Evolutionary conservation across 495 filamentous ascomycete species (phyloP).

Genomic region (Ramalina peruviana): DNA sequence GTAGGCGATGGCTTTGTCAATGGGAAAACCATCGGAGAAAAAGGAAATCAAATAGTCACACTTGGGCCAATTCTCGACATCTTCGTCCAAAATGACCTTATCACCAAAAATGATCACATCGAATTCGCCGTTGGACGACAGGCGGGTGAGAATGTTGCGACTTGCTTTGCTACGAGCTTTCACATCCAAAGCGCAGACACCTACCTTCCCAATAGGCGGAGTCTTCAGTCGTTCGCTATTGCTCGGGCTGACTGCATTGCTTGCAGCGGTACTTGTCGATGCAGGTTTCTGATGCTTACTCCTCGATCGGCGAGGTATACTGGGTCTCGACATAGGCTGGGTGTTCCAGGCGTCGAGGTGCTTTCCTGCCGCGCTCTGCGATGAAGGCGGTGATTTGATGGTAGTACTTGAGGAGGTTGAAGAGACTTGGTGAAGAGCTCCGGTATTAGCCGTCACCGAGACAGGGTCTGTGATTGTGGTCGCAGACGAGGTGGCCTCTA

Average conservation of each 20-base stretch:
- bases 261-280: slow-evolving; percentile 62
- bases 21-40: slow-evolving; percentile 91
- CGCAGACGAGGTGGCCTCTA: slow-evolving; percentile 8
- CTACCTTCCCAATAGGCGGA: slow-evolving; percentile 48
- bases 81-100: slow-evolving; percentile 94
- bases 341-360: slow-evolving; percentile 13
- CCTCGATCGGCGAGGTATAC: slow-evolving; percentile 41
- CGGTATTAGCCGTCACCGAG: slow-evolving; percentile 14
- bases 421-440: slow-evolving; percentile 10
- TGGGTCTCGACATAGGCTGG: slow-evolving; percentile 12
- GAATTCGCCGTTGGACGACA: slow-evolving; percentile 83
- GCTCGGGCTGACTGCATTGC: slow-evolving; percentile 39
- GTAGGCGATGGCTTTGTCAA: slow-evolving; percentile 95
- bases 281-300: slow-evolving; percentile 56
- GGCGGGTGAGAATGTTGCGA: slow-evolving; percentile 81
- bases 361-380: slow-evolving; percentile 3
- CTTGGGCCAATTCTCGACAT: slow-evolving; percentile 56
- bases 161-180: slow-evolving; percentile 95
- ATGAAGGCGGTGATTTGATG: slow-evolving; percentile 1
- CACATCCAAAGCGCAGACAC: slow-evolving; percentile 87
- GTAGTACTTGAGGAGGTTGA: background rate
- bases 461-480: slow-evolving; percentile 19
- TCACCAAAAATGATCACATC: slow-evolving; percentile 96
- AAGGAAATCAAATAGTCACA: slow-evolving; percentile 95
- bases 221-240: slow-evolving; percentile 15